Conservation (phyloP, 1,284 basidiomycete genomes). For the Pseudozyma hubeiensis region DNA sequence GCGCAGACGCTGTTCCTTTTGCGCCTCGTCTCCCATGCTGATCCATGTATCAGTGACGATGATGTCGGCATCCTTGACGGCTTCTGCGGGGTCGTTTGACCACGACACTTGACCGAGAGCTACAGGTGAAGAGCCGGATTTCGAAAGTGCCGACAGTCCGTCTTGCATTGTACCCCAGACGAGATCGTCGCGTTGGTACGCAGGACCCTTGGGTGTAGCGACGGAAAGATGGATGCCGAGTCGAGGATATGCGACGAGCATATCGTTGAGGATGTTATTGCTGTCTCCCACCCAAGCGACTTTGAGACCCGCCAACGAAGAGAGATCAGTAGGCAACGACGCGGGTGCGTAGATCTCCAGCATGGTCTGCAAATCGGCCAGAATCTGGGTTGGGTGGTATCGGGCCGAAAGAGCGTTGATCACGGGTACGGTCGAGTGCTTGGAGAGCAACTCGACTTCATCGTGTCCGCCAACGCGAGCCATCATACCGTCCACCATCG, state of each 20-base stretch:
- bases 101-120: slow-evolving; percentile 75
- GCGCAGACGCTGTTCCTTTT: slow-evolving; percentile 85
- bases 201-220: slow-evolving; percentile 77
- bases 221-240: slow-evolving; percentile 87
- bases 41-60: slow-evolving; percentile 82
- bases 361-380: slow-evolving; percentile 91
- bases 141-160: slow-evolving; percentile 60
- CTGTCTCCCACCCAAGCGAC: slow-evolving; percentile 91
- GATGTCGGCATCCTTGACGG: slow-evolving; percentile 88
- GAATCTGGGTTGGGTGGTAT: slow-evolving; percentile 95
- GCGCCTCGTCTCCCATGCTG: slow-evolving; percentile 97
- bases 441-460: slow-evolving; percentile 90
- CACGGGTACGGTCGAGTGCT: slow-evolving; percentile 89
- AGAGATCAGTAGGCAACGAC: slow-evolving; percentile 70
- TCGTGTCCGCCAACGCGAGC: slow-evolving; percentile 91
- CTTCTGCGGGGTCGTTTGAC: slow-evolving; percentile 83
- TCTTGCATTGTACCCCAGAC: slow-evolving; percentile 74
- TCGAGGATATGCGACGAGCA: slow-evolving; percentile 93
- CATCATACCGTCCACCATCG: slow-evolving; percentile 97
- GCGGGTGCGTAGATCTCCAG: slow-evolving; percentile 75
- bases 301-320: slow-evolving; percentile 66
- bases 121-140: slow-evolving; percentile 67
- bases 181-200: slow-evolving; percentile 80
- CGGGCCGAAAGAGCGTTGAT: slow-evolving; percentile 94
- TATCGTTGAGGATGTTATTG: slow-evolving; percentile 96